A percentile compares a stretch with the other conserved stretches of the same genome.
Conservation (phyloP, 139 green algal species). For the Mesostigma viride region DNA sequence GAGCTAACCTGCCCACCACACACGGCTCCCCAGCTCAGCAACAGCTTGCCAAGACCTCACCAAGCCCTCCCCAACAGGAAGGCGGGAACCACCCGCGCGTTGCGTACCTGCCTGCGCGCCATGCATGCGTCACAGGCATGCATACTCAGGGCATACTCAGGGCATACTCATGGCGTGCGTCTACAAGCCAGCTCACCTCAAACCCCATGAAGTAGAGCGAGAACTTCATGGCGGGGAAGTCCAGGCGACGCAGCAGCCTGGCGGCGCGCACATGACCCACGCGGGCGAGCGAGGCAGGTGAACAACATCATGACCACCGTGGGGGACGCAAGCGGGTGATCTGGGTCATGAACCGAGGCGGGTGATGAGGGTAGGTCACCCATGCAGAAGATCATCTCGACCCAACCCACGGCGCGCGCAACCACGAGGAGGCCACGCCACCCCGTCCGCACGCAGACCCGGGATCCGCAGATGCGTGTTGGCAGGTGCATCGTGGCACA, state of each 20-base stretch:
- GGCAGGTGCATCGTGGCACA: too few relatives aligned
- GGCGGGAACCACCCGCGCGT: too few relatives aligned
- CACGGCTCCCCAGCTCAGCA: too few relatives aligned
- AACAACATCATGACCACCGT: not conserved
- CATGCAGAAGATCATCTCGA: not conserved
- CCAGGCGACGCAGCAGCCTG: constrained; percentile 34
- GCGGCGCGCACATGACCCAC: not conserved
- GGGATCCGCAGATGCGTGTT: too few relatives aligned
- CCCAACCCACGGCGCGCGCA: not conserved
- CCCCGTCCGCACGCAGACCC: too few relatives aligned
- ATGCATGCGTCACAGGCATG: too few relatives aligned
- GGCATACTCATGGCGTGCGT: too few relatives aligned
- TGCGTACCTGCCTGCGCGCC: too few relatives aligned
- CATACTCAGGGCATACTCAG: too few relatives aligned
- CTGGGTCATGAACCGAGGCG: not conserved
- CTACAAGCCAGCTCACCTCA: constrained; percentile 14
- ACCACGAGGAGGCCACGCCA: not conserved
- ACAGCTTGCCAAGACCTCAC: too few relatives aligned
- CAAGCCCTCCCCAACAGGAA: too few relatives aligned
- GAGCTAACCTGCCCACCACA: too few relatives aligned
- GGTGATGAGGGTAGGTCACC: not conserved
- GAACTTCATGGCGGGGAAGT: constrained; percentile 31
- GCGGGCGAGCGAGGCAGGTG: not conserved
- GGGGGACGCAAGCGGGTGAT: not conserved
- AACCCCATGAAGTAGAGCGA: constrained; percentile 39